Evolutionary conservation across 148 eudicot species (phyloP).

Genomic region (Chenopodium quinoa): DNA sequence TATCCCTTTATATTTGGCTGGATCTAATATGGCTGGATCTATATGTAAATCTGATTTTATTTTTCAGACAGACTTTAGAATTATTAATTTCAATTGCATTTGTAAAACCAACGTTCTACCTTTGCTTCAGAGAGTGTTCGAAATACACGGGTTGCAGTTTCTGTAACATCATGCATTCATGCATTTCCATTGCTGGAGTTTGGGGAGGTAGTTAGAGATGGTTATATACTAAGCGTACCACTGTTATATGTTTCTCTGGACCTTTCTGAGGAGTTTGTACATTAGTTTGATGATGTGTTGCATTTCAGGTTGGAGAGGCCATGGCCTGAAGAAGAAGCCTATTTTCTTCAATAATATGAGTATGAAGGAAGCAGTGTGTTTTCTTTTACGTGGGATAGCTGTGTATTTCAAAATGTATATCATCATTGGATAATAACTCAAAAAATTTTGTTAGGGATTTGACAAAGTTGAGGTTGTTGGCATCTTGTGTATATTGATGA

Average conservation of each 20-base stretch:
- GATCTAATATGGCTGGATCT: not conserved
- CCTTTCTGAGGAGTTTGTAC: not conserved
- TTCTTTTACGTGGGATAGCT: not conserved
- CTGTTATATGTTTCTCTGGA: no score
- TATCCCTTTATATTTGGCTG: not conserved
- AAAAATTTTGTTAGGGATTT: not conserved
- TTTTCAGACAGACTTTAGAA: not conserved
- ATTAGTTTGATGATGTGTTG: not conserved
- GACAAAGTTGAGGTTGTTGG: not conserved
- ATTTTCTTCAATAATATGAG: not conserved
- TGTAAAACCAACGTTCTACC: not conserved
- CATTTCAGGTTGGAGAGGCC: not conserved
- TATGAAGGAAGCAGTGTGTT: not conserved
- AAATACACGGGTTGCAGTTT: not conserved
- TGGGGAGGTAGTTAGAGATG: not conserved
- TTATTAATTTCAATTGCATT: not conserved
- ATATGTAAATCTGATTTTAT: not conserved
- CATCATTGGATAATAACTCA: not conserved
- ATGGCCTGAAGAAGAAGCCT: not conserved
- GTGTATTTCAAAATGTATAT: constrained; percentile 2
- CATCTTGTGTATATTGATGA: constrained; percentile 3
- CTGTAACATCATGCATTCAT: not conserved
- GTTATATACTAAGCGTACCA: not conserved
- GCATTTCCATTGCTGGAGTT: not conserved
- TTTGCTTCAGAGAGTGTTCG: not conserved